Conservation (phyloP, 2,329 filamentous ascomycete genomes). For the Aspergillus felis region DNA sequence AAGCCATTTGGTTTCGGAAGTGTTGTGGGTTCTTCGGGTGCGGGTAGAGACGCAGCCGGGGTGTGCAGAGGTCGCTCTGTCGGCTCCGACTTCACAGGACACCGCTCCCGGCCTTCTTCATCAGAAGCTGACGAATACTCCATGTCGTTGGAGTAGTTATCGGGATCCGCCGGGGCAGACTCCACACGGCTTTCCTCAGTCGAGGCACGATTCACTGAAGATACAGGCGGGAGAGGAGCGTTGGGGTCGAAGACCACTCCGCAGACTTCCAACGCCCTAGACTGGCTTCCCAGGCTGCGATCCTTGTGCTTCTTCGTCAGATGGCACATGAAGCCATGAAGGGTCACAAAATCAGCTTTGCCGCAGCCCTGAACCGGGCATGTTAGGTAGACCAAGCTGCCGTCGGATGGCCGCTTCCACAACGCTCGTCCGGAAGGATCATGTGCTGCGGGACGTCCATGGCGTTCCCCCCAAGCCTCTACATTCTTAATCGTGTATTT, state of each 20-base stretch:
- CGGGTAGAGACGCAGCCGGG: constrained; percentile 11
- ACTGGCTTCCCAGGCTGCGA: constrained; percentile 38
- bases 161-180: constrained; percentile 25
- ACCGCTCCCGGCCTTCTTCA: constrained; percentile 20
- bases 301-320: constrained; percentile 42
- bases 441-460: constrained; percentile 39
- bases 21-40: constrained; percentile 12
- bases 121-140: constrained; percentile 31
- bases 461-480: constrained; percentile 40
- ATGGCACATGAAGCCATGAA: constrained; percentile 42
- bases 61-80: constrained; percentile 20
- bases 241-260: constrained; percentile 37
- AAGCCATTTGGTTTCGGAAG: constrained; percentile 24
- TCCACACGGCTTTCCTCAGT: constrained; percentile 33
- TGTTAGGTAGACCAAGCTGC: constrained; percentile 36
- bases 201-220: constrained; percentile 29
- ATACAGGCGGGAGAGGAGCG: constrained; percentile 32
- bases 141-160: constrained; percentile 27
- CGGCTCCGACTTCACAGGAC: constrained; percentile 28
- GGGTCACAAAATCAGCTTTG: constrained; percentile 39
- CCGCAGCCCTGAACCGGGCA: constrained; percentile 37
- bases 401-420: constrained; percentile 40
- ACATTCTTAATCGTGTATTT: constrained; percentile 43
- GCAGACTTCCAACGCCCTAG: constrained; percentile 37
- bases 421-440: constrained; percentile 36